Evolutionary conservation across 2,329 filamentous ascomycete species (phyloP).

Genomic region (Monilinia fructicola): DNA sequence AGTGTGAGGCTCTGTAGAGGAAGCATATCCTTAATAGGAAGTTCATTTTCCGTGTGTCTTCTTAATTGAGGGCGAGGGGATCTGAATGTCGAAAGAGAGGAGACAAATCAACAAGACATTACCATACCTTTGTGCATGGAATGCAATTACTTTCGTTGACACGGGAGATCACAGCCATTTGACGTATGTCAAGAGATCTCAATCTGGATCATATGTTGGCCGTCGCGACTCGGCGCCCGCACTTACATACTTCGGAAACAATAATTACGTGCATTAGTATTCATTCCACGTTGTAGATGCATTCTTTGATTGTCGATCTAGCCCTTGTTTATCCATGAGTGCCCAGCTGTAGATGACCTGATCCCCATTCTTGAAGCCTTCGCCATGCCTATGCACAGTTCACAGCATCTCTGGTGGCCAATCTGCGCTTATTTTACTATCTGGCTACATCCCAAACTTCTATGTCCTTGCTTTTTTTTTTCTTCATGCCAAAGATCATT

Average conservation of each 20-base stretch:
- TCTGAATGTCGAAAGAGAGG: constrained; percentile 70
- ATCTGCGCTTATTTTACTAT: neutral
- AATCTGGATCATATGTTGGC: neutral
- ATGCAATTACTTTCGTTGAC: neutral
- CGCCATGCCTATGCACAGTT: neutral
- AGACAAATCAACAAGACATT: constrained; percentile 46
- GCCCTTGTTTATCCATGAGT: neutral
- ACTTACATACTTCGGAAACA: neutral
- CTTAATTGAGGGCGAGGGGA: constrained; percentile 70
- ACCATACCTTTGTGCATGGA: neutral
- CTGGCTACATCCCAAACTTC: neutral
- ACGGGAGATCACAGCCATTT: neutral
- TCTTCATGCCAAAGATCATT: neutral
- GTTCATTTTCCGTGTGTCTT: constrained; percentile 67
- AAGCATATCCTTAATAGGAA: constrained; percentile 62
- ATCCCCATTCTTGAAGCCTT: neutral
- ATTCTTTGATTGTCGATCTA: neutral
- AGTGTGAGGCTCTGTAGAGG: constrained; percentile 64
- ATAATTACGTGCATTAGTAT: constrained; percentile 3
- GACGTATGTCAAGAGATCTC: neutral
- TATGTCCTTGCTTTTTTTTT: neutral
- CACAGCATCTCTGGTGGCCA: neutral
- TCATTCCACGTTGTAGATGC: neutral
- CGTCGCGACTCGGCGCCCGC: neutral
- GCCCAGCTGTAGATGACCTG: neutral